Base-by-base conservation (phyloP, 345 rosid genomes). In the Gossypioides kirkii region DNA sequence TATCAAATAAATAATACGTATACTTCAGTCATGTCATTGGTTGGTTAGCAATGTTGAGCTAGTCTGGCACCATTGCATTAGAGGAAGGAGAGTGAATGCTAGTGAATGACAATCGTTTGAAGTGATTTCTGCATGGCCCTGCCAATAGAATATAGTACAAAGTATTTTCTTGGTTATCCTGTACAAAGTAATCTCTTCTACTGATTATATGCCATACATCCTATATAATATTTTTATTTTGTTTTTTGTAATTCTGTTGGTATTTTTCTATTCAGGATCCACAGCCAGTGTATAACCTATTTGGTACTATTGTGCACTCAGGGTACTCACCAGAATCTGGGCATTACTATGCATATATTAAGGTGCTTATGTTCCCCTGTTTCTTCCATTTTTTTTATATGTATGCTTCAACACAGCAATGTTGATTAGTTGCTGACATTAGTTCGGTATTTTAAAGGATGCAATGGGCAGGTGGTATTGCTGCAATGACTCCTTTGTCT, bases 271-370 rank as follows among this genome's bases (percentile, higher is more conserved):
- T 82, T 72, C 80, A 96, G 99, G 99, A 96, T 81, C 82, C 88
- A 22, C 91, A 78, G 28, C 91, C 94, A 59, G 91, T 91, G 76
- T 96, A 96, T 82, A 87, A 86, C 78, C 98, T 96, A 73, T 96
- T 96, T 80, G 99, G 95, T 72, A 89, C 93, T 68, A 93, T 96
- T 79, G 99, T 96, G 74, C 99, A 96, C 79, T 84, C 97, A 10
- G 98, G 99, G 69, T 81, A 71, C 82, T 90, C 98, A 6, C 90
- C 90, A 4, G 98, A 96, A 77, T 93, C 97, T 46, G 99, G 99
- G 46, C 99, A 96, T 77, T 96, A 96, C 78, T 90, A 93, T 82
- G 95, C 99, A 76, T 96, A 93, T 76, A 88, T 96, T 60, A 96
- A 96, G 98, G 99, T 88, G 55, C 10, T 47, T 65, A 17, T 67